phyloP scores from a whole-genome alignment of 495 filamentous ascomycete species.

The Peziza echinospora region DNA sequence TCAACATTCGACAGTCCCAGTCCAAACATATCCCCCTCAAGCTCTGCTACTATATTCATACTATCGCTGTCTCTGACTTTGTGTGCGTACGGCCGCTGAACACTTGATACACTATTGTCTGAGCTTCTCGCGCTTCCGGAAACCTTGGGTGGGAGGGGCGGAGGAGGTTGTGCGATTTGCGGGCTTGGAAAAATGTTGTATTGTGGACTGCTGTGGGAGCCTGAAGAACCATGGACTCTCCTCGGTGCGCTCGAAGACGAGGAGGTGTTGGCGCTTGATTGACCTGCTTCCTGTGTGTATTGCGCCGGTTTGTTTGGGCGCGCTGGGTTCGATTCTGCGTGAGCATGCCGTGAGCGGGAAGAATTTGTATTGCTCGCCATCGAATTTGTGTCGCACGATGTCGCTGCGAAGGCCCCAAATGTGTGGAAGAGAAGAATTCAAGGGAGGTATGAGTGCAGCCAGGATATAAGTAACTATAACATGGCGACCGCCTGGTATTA shows the following conservation, averaged over 20 bases:
- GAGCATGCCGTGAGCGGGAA: background rate
- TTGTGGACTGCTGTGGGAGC: too few species aligned
- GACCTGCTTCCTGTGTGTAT: background rate
- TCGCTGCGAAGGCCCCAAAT: too few species aligned
- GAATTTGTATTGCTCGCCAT: too few species aligned
- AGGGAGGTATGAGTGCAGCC: too few species aligned
- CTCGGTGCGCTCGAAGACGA: background rate
- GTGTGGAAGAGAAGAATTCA: too few species aligned
- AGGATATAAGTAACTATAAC: too few species aligned
- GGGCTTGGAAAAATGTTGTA: background rate
- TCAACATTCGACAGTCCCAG: background rate
- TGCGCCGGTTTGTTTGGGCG: background rate
- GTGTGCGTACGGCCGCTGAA: background rate
- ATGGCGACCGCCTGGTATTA: too few species aligned
- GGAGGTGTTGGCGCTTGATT: background rate
- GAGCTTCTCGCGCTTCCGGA: background rate
- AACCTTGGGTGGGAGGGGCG: background rate
- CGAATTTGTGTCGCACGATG: too few species aligned
- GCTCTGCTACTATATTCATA: background rate
- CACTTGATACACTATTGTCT: background rate
- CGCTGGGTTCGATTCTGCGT: background rate
- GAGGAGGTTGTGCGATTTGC: background rate
- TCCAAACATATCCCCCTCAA: background rate
- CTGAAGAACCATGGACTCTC: background rate
- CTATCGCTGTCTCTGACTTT: background rate